A percentile compares a stretch with the other conserved stretches of the same genome.
Evolutionary conservation across 2,329 filamentous ascomycete genomes (phyloP).

Genomic region (Curvularia spicifera): DNA sequence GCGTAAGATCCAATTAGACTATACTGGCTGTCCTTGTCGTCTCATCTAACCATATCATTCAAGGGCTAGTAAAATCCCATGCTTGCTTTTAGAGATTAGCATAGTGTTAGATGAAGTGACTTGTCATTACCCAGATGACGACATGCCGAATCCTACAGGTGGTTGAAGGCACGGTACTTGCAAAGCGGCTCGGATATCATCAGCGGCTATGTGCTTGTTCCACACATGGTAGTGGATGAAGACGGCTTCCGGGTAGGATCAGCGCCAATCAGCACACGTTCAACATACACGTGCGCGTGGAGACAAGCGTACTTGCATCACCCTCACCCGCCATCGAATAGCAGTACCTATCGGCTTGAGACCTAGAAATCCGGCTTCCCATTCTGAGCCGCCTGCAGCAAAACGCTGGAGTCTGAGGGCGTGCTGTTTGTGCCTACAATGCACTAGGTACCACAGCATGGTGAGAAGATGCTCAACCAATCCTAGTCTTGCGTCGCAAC

Average conservation of each 20-base stretch:
- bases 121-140: not conserved
- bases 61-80: not conserved
- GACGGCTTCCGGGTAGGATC: not conserved
- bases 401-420: not conserved
- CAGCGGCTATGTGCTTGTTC: not conserved
- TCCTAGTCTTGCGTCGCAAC: conserved; percentile 7
- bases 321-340: not conserved
- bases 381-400: not conserved
- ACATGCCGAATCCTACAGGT: not conserved
- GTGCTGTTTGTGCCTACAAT: not conserved
- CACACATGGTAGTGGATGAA: not conserved
- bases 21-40: not conserved
- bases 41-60: not conserved
- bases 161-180: no score
- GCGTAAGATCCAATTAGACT: conserved; percentile 31
- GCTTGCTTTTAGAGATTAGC: not conserved
- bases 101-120: not conserved
- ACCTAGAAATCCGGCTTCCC: not conserved
- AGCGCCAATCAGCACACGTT: not conserved
- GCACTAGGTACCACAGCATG: conserved; percentile 1
- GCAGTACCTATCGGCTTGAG: not conserved
- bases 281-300: conserved; percentile 4
- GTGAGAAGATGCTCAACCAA: conserved; percentile 12
- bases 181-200: not conserved
- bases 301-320: not conserved